Conservation (phyloP, 2,329 filamentous ascomycete species). For the Xylaria sp. region DNA sequence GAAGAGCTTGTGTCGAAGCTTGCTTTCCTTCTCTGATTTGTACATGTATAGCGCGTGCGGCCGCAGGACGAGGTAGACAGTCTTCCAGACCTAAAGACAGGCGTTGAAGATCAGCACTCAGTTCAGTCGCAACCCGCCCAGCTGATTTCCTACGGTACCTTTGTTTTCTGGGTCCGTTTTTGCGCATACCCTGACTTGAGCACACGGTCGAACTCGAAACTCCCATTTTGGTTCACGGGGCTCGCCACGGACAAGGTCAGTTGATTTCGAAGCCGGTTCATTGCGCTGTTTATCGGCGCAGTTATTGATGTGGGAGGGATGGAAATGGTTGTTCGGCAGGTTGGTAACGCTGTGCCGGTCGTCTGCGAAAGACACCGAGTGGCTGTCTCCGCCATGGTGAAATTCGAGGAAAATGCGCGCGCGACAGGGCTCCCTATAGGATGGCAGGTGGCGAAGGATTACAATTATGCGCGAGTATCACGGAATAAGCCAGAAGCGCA, state of each 20-base stretch:
- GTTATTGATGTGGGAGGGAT: constrained; percentile 45
- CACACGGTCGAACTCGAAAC: constrained; percentile 94
- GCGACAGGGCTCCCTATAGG: neutral
- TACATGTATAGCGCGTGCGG: constrained; percentile 93
- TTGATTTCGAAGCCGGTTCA: constrained; percentile 54
- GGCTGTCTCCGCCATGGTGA: constrained; percentile 46
- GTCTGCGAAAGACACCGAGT: constrained; percentile 41
- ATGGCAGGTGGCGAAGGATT: constrained; percentile 2
- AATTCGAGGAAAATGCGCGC: constrained; percentile 9
- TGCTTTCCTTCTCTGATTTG: constrained; percentile 89
- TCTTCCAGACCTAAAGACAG: constrained; percentile 81
- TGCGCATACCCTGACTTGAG: constrained; percentile 88
- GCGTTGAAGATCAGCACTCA: constrained; percentile 39
- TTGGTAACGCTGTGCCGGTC: constrained; percentile 37
- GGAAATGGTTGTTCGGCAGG: constrained; percentile 45
- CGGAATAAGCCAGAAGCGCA: constrained; percentile 24
- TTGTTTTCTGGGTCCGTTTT: constrained; percentile 93
- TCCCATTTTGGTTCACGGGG: constrained; percentile 92
- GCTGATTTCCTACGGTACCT: constrained; percentile 65
- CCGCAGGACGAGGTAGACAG: constrained; percentile 87
- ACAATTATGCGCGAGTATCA: constrained; percentile 16
- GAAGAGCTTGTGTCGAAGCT: constrained; percentile 87
- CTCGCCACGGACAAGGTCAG: constrained; percentile 75
- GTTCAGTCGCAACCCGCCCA: neutral
- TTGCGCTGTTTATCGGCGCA: constrained; percentile 41